Base-by-base conservation (phyloP, 345 rosid species). In the Draba incana region DNA sequence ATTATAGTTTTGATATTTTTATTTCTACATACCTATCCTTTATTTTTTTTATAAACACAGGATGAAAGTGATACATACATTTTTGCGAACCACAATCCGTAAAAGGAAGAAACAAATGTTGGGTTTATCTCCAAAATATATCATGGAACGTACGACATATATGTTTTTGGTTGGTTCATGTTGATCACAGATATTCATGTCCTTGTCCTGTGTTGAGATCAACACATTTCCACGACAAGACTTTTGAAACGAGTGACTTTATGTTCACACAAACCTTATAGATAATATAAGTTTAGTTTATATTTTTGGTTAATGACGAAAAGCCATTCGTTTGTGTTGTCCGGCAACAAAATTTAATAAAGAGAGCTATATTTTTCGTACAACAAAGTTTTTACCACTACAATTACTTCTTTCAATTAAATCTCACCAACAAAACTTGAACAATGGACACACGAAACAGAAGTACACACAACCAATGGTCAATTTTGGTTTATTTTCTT, bases 191-290 rank as follows among this genome's bases (percentile, higher is more conserved):
- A 63, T 64, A 50, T 14, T n/a, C 8, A 48, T 35, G 14, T 51
- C 10, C 41, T n/a, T 16, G 54, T 46, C 39, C 14, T 41, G 10
- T 23, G 2, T 24, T 24, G 63, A 43, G 38, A 14, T n/a, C 39
- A 50, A 38, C 45, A 62, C 9, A 39, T 25, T 39, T 37, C 11
- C 37, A 24, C 27, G 69, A 38, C 33, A 38, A 50, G 39, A 38
- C 57, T 12, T 23, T 12, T 37, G 31, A 23, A 23, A 64, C 47
- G 24, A 64, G 42, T 20, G 33, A 20, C 20, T 39, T 48, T 51
- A 38, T 64, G 49, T 25, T 51, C 69, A 64, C 59, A 64, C 11
- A 64, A 51, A 24, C 58, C 48, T 48, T 20, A 10, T 12, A 48
- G 57, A 63, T 63, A 20, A 49, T 23, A 63, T 45, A 28, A 61